These are phyloP conservation scores for Odontarrhena argentea DNA, from an alignment of 345 rosid genomes.

Conservation along the genomic window DNA sequence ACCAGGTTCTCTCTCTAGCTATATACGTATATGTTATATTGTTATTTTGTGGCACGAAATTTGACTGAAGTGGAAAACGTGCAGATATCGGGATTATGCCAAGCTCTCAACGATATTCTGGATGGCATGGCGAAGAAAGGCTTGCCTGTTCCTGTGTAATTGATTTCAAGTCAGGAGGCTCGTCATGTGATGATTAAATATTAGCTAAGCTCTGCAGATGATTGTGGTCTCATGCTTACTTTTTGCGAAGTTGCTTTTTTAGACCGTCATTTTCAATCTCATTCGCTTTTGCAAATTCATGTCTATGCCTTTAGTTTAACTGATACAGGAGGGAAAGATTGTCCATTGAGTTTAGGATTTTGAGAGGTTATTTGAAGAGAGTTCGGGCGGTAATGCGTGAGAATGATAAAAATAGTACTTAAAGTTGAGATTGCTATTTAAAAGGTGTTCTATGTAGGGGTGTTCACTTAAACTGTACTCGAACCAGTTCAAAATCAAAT, in stretches of 20 bases:
- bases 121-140: slow-evolving; percentile 95
- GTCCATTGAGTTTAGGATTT: neutral
- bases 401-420: too few species aligned
- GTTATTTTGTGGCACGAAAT: neutral
- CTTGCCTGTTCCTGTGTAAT: slow-evolving; percentile 78
- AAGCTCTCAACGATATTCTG: slow-evolving; percentile 85
- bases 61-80: slow-evolving; percentile 18
- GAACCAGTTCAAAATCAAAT: too few species aligned
- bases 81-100: slow-evolving; percentile 93
- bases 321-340: slow-evolving; percentile 6
- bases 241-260: slow-evolving; percentile 31
- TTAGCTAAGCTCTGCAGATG: neutral
- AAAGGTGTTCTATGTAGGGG: too few species aligned
- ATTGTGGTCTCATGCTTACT: slow-evolving; percentile 11
- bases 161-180: slow-evolving; percentile 12
- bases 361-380: too few species aligned
- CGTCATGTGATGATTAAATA: slow-evolving; percentile 9
- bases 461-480: too few species aligned
- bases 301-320: slow-evolving; percentile 27
- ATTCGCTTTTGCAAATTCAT: slow-evolving; percentile 19
- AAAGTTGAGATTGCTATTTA: too few species aligned
- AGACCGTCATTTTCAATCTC: neutral
- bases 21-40: neutral
- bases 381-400: too few species aligned
- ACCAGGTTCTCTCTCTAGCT: slow-evolving; percentile 58